These are phyloP conservation scores for Ophiostoma populinum DNA, from an alignment of 2,329 filamentous ascomycete species.

Conservation along the genomic window DNA sequence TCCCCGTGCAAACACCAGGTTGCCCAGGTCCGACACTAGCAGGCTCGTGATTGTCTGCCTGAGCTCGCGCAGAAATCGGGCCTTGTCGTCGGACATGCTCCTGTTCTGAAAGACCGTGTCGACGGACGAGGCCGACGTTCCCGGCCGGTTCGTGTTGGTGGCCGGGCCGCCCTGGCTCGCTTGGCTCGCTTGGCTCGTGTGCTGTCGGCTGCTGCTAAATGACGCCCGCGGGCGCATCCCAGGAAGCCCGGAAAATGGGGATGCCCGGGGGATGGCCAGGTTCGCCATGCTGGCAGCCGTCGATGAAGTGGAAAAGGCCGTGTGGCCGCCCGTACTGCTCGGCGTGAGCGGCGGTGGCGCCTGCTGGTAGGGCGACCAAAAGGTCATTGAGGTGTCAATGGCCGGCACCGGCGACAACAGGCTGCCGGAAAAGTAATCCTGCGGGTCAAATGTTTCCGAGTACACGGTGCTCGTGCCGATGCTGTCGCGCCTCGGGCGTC, in stretches of 20 bases:
- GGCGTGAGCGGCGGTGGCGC: constrained; percentile 34
- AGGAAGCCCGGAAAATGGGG: neutral
- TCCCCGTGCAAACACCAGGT: constrained; percentile 67
- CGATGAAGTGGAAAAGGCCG: too few species aligned
- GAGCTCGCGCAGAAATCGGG: constrained; percentile 59
- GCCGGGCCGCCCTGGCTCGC: neutral
- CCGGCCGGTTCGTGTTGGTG: constrained; percentile 24
- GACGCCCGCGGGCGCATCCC: neutral
- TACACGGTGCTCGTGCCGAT: constrained; percentile 37
- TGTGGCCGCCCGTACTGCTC: constrained; percentile 37
- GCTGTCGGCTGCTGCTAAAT: constrained; percentile 13
- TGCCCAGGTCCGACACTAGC: constrained; percentile 76
- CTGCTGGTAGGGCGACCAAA: constrained; percentile 70
- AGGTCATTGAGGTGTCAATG: constrained; percentile 61
- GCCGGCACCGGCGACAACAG: constrained; percentile 49
- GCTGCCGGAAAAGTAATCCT: constrained; percentile 50
- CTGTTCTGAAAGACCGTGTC: constrained; percentile 49
- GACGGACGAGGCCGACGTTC: constrained; percentile 49
- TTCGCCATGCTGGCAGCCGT: constrained; percentile 45
- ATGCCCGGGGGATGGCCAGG: constrained; percentile 21
- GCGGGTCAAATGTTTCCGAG: constrained; percentile 50
- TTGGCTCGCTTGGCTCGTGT: neutral
- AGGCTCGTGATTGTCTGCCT: constrained; percentile 69
- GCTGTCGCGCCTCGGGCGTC: constrained; percentile 45
- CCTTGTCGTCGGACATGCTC: constrained; percentile 49